A percentile compares a stretch with the other conserved stretches of the same genome.
Conservation (phyloP, 345 rosid species). For the Punica granatum region DNA sequence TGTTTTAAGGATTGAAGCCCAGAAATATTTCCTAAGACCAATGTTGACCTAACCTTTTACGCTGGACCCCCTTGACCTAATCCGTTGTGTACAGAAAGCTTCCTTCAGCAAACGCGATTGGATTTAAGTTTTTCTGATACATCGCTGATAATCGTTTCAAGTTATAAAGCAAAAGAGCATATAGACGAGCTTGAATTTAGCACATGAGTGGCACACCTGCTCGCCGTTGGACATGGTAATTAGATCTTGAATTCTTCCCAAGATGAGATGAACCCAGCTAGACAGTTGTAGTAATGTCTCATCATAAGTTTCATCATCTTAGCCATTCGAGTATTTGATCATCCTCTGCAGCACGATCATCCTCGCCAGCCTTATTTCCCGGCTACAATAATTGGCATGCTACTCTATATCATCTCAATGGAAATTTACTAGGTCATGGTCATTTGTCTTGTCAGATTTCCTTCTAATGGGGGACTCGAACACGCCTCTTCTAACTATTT, state of each 20-base stretch:
- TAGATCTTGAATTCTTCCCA: neutral
- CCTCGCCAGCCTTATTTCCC: constrained; percentile 64
- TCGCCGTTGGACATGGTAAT: too few species aligned
- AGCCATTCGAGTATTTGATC: constrained; percentile 26
- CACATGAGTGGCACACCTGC: neutral
- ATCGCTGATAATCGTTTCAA: neutral
- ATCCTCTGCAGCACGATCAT: constrained; percentile 59
- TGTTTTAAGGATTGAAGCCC: too few species aligned
- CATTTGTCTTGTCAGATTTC: too few species aligned
- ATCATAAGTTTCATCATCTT: constrained; percentile 8
- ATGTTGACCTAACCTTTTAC: too few species aligned
- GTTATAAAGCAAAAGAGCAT: neutral
- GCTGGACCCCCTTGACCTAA: too few species aligned
- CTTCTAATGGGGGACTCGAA: too few species aligned
- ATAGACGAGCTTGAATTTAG: neutral
- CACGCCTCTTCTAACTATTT: too few species aligned
- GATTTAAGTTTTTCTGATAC: too few species aligned
- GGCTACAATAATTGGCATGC: constrained; percentile 60
- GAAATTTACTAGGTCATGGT: too few species aligned
- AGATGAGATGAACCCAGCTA: neutral
- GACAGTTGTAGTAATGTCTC: neutral
- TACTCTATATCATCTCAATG: constrained; percentile 50
- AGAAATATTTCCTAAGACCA: too few species aligned
- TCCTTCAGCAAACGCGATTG: too few species aligned
- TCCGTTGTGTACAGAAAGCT: too few species aligned